These are phyloP conservation scores for Phytopythium ostracodes DNA, from an alignment of 352 stramenopile genomes.

Conservation along the genomic window DNA sequence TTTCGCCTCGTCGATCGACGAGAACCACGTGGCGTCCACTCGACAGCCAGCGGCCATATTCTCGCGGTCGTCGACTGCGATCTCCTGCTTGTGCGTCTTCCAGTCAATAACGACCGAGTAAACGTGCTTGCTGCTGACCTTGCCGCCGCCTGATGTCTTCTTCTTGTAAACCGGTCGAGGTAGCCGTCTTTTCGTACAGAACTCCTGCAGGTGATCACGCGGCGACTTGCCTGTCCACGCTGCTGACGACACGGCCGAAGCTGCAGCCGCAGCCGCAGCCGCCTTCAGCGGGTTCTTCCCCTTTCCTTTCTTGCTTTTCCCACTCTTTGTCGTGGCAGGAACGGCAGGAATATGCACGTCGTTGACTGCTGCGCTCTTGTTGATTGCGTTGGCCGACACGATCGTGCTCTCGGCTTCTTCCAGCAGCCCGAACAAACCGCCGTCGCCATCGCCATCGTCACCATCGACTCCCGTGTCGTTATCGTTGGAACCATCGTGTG, in stretches of 20 bases:
- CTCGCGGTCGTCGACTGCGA: constrained; percentile 33
- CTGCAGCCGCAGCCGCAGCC: constrained; percentile 14
- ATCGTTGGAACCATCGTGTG: background rate
- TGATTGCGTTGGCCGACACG: constrained; percentile 29
- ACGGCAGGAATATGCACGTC: constrained; percentile 18
- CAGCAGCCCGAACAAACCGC: constrained; percentile 35
- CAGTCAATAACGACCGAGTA: constrained; percentile 57
- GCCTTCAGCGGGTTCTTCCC: constrained; percentile 28
- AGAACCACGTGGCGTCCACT: constrained; percentile 33
- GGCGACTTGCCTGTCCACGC: constrained; percentile 83
- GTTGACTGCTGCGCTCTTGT: constrained; percentile 33
- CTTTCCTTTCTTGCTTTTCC: constrained; percentile 31
- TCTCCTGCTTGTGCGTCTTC: constrained; percentile 36
- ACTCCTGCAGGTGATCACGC: constrained; percentile 84
- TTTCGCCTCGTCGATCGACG: constrained; percentile 68
- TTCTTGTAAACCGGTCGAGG: constrained; percentile 77
- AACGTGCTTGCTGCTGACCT: constrained; percentile 22
- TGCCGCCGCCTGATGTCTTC: constrained; percentile 19
- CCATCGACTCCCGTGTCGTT: background rate
- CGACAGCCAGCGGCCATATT: background rate
- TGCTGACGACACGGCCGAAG: constrained; percentile 9
- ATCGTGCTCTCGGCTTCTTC: constrained; percentile 33
- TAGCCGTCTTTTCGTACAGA: constrained; percentile 86
- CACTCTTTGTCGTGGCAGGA: constrained; percentile 15
- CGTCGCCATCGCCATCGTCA: constrained; percentile 13